These are phyloP conservation scores for Lodderomyces theae DNA, from an alignment of 1,139 yeast genomes.

Conservation along the genomic window DNA sequence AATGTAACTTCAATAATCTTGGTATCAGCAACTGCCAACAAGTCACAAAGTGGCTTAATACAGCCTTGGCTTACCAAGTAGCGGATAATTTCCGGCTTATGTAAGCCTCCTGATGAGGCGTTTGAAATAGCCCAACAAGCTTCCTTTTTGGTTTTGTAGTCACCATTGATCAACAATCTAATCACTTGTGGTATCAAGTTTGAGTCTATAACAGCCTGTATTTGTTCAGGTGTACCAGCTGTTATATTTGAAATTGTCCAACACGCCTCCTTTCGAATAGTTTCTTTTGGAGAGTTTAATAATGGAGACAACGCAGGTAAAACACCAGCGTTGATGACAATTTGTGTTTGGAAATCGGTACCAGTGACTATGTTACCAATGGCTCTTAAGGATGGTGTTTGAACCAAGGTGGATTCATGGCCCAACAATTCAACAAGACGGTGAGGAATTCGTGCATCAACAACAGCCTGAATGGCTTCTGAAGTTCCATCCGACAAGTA, in stretches of 20 bases:
- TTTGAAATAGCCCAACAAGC: constrained; percentile 99
- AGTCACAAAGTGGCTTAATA: constrained; percentile 94
- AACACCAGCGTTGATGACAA: constrained; percentile 91
- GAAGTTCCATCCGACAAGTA: constrained; percentile 90
- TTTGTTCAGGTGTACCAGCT: constrained; percentile 94
- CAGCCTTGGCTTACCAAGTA: constrained; percentile 94
- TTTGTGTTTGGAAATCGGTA: constrained; percentile 91
- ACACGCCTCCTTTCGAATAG: constrained; percentile 95
- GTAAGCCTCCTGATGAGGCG: constrained; percentile 93
- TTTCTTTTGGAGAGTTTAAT: constrained; percentile 81
- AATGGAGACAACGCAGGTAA: constrained; percentile 80
- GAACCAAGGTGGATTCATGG: constrained; percentile 82
- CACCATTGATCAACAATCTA: constrained; percentile 76
- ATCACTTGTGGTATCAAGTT: constrained; percentile 92
- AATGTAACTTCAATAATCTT: constrained; percentile 92
- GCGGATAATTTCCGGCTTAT: constrained; percentile 89
- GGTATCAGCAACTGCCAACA: constrained; percentile 82
- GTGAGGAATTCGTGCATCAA: constrained; percentile 93
- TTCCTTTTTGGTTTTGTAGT: constrained; percentile 94
- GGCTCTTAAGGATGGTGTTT: constrained; percentile 96
- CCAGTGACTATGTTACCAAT: constrained; percentile 98
- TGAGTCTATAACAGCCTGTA: constrained; percentile 93
- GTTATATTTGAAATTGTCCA: constrained; percentile 98
- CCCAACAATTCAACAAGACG: constrained; percentile 86
- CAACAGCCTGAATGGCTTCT: constrained; percentile 93